Evolutionary conservation across 1,284 basidiomycete species (phyloP).

Genomic region (Sutorius eximius): DNA sequence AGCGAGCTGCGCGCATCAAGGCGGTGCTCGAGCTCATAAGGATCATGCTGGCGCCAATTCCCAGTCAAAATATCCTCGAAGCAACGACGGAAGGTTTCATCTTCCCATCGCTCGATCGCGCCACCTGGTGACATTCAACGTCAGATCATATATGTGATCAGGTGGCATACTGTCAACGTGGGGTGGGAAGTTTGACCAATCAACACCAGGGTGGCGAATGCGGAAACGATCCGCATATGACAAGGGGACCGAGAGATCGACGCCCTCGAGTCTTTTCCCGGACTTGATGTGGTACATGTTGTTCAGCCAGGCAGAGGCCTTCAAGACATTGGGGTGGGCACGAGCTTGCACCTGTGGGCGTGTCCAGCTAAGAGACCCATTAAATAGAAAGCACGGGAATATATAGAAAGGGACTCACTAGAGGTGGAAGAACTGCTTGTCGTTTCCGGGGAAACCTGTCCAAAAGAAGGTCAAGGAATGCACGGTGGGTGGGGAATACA

Average conservation of each 20-base stretch:
- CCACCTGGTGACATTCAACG: constrained; percentile 50
- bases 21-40: constrained; percentile 65
- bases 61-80: constrained; percentile 69
- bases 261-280: constrained; percentile 44
- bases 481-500: not conserved
- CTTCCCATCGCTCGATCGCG: constrained; percentile 84
- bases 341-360: constrained; percentile 70
- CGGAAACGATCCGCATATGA: constrained; percentile 83
- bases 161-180: constrained; percentile 67
- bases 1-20: constrained; percentile 60
- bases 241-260: constrained; percentile 69
- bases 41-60: constrained; percentile 70
- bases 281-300: constrained; percentile 55
- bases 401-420: constrained; percentile 46
- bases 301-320: constrained; percentile 61
- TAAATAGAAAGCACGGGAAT: not conserved
- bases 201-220: constrained; percentile 72
- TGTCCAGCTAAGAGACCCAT: constrained; percentile 53
- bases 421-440: constrained; percentile 73
- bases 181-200: constrained; percentile 69
- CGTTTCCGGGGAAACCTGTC: constrained; percentile 51
- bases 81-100: constrained; percentile 63
- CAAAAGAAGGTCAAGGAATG: not conserved
- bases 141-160: not conserved
- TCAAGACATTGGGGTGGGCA: constrained; percentile 72